Evolutionary conservation across 805 yeast genomes (phyloP).

Genomic region (Yarrowia yakushimensis): DNA sequence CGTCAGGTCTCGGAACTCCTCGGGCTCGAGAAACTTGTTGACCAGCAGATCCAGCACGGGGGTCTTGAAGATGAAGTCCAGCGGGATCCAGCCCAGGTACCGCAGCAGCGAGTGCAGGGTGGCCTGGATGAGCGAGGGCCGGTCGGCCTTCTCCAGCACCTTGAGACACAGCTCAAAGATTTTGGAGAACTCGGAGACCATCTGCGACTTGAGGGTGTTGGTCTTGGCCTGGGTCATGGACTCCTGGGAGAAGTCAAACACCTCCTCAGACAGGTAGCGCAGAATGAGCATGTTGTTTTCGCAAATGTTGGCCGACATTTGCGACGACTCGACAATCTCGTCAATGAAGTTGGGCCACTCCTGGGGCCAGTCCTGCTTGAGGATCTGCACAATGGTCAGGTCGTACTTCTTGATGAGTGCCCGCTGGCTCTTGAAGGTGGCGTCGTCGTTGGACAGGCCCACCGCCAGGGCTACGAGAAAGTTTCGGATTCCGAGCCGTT

Average conservation of each 20-base stretch:
- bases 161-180: constrained; percentile 91
- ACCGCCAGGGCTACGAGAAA: constrained; percentile 93
- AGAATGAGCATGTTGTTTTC: constrained; percentile 95
- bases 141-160: constrained; percentile 83
- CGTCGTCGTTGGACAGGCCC: constrained; percentile 80
- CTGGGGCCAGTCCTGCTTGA: constrained; percentile 98
- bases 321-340: constrained; percentile 80
- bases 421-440: constrained; percentile 63
- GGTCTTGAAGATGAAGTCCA: constrained; percentile 85
- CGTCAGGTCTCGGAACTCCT: constrained; percentile 77
- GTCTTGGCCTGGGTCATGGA: constrained; percentile 97
- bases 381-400: constrained; percentile 85
- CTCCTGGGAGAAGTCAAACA: constrained; percentile 91
- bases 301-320: constrained; percentile 86
- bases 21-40: constrained; percentile 69
- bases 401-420: constrained; percentile 90
- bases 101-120: constrained; percentile 78
- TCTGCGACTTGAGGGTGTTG: constrained; percentile 69
- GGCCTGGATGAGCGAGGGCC: constrained; percentile 76
- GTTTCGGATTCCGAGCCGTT: constrained; percentile 88
- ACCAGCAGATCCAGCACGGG: constrained; percentile 69
- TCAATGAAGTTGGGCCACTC: constrained; percentile 98
- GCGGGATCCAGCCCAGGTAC: constrained; percentile 93
- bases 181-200: constrained; percentile 88
- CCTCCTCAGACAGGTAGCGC: constrained; percentile 87